These are phyloP conservation scores for Vitellaria paradoxa DNA, from an alignment of 179 eudicot species.

Conservation along the genomic window DNA sequence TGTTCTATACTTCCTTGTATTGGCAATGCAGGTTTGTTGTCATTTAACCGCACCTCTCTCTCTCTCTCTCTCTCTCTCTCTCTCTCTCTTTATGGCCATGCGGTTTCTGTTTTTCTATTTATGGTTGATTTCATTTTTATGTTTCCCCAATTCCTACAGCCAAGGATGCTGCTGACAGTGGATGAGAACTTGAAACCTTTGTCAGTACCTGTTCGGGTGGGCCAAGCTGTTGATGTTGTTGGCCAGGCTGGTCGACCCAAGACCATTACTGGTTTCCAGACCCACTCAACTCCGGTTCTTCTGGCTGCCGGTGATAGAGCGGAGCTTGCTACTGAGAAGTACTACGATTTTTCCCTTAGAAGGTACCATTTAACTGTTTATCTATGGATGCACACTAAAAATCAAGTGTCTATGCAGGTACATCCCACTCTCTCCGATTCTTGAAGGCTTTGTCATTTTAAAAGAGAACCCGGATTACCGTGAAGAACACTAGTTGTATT, in stretches of 20 bases:
- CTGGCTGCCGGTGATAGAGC: conserved; percentile 94
- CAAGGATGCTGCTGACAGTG: conserved; percentile 90
- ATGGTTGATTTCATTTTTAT: background rate
- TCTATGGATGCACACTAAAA: background rate
- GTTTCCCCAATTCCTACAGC: conserved; percentile 40
- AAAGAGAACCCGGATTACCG: conserved; percentile 89
- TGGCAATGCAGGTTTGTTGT: conserved; percentile 86
- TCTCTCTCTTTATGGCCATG: background rate
- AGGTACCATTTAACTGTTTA: background rate
- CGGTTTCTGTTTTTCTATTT: background rate
- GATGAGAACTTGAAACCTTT: conserved; percentile 91
- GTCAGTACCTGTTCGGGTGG: conserved; percentile 91
- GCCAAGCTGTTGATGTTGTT: conserved; percentile 97
- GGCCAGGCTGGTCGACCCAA: conserved; percentile 98
- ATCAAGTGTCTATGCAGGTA: conserved; percentile 47
- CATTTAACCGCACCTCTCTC: background rate
- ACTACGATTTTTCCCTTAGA: conserved; percentile 5
- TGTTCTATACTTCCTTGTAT: conserved; percentile 79
- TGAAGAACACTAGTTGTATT: conserved; percentile 48
- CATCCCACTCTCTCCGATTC: conserved; percentile 77
- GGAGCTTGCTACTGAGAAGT: conserved; percentile 96
- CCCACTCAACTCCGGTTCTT: conserved; percentile 92
- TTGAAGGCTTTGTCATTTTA: conserved; percentile 90
- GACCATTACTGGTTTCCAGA: conserved; percentile 96
- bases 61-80: background rate